A percentile compares a stretch with the other conserved stretches of the same genome.
Evolutionary conservation across 495 filamentous ascomycete species (phyloP).

Genomic region (Penicillium psychrofluorescens): DNA sequence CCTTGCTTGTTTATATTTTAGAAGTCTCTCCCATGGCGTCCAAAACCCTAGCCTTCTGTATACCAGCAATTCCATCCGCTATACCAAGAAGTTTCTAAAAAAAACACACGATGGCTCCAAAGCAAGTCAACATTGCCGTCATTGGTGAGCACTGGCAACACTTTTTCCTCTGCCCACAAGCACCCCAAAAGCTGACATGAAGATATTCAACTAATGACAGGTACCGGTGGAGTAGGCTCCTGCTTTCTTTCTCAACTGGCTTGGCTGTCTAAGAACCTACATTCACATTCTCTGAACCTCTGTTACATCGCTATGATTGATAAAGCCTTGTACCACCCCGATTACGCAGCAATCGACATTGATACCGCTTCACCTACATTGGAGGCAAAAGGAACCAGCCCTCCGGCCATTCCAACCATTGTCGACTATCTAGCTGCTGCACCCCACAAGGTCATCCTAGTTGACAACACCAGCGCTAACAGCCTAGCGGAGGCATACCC

Average conservation of each 20-base stretch:
- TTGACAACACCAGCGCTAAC: conserved; percentile 90
- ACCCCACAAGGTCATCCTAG: conserved; percentile 66
- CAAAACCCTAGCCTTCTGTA: too few relatives aligned
- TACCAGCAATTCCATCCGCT: too few relatives aligned
- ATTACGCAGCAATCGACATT: conserved; percentile 47
- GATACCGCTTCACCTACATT: conserved; percentile 48
- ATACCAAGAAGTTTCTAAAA: too few relatives aligned
- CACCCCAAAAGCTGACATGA: too few relatives aligned
- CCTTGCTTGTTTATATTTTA: too few relatives aligned
- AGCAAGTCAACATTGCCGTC: too few relatives aligned
- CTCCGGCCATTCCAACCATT: conserved; percentile 56
- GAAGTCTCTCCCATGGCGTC: too few relatives aligned
- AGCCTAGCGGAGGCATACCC: conserved; percentile 78
- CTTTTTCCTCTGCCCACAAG: too few relatives aligned
- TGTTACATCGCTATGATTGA: conserved; percentile 59
- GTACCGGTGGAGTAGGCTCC: conserved; percentile 87
- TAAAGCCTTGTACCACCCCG: conserved; percentile 32
- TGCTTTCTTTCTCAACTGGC: conserved; percentile 79
- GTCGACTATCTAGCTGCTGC: conserved; percentile 61
- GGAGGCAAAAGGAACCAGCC: conserved; percentile 39
- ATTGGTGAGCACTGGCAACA: too few relatives aligned
- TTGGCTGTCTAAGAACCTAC: conserved; percentile 53
- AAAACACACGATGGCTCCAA: too few relatives aligned
- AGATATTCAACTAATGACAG: too few relatives aligned
- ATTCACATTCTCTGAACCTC: conserved; percentile 75